Evolutionary conservation across 768 basidiomycete species (phyloP).

Genomic region (Coprinopsis sp.): DNA sequence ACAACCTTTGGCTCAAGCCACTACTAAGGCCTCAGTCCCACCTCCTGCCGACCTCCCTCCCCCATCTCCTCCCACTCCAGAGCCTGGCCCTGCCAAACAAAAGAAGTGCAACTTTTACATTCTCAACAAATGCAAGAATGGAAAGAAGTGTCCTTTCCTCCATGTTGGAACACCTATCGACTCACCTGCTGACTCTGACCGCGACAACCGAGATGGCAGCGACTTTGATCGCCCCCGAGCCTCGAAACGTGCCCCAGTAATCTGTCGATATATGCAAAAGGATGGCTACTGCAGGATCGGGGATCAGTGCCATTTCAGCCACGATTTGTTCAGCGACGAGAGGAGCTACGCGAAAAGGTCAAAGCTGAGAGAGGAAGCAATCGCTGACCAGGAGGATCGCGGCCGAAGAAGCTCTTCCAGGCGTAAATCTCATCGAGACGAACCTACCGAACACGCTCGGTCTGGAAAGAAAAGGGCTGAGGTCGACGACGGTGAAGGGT

Average conservation of each 20-base stretch:
- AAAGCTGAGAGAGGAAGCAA: neutral
- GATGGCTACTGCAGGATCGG: constrained; percentile 18
- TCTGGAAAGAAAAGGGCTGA: no score
- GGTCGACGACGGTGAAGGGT: no score
- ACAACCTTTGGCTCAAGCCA: neutral
- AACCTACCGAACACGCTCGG: no score
- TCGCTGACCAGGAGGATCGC: constrained; percentile 8
- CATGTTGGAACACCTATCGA: constrained; percentile 22
- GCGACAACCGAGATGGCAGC: neutral
- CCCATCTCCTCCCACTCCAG: neutral
- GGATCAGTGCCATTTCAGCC: constrained; percentile 20
- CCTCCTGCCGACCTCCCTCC: neutral
- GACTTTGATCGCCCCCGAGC: neutral
- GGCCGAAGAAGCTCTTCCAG: no score
- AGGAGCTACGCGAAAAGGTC: constrained; percentile 1
- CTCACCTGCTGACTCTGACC: no score
- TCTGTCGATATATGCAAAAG: constrained; percentile 20
- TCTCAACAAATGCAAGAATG: constrained; percentile 36
- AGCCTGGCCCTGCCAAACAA: neutral
- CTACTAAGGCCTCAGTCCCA: neutral
- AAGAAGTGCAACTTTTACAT: constrained; percentile 31
- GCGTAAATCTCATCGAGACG: no score
- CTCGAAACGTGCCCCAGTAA: constrained; percentile 6
- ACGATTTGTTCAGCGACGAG: constrained; percentile 11
- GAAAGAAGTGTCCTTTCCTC: constrained; percentile 30